Conservation (phyloP, 2,329 filamentous ascomycete genomes). For the Fusarium multiceps region DNA sequence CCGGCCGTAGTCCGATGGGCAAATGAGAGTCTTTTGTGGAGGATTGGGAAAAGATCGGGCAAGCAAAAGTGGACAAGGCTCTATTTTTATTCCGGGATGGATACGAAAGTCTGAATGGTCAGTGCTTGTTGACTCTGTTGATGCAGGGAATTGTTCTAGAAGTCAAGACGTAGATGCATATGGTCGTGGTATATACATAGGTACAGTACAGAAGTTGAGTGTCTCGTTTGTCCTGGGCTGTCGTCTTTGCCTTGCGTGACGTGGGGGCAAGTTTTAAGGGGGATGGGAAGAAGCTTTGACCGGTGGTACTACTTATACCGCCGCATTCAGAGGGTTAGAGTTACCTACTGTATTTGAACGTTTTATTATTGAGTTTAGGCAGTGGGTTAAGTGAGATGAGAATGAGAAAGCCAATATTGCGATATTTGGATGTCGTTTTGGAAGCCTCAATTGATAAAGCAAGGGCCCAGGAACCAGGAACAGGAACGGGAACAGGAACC, state of each 20-base stretch:
- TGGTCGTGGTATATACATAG: background rate
- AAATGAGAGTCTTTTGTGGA: conserved; percentile 14
- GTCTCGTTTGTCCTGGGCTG: conserved; percentile 1
- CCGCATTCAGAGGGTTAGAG: conserved; percentile 14
- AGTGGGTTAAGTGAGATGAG: background rate
- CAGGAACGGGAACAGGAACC: conserved; percentile 3
- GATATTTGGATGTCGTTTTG: background rate
- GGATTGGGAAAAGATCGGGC: conserved; percentile 15
- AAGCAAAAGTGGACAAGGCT: conserved; percentile 19
- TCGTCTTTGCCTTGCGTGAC: conserved; percentile 30
- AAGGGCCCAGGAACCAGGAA: conserved; percentile 38
- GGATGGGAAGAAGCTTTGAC: conserved; percentile 40
- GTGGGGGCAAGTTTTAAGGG: conserved; percentile 34
- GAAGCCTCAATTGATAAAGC: conserved; percentile 15
- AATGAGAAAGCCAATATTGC: background rate
- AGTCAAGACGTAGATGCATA: conserved; percentile 18
- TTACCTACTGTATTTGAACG: conserved; percentile 20
- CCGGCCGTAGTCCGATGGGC: conserved; percentile 12
- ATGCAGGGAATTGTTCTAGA: conserved; percentile 41
- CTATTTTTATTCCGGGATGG: conserved; percentile 23
- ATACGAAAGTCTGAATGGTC: conserved; percentile 4
- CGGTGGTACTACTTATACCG: conserved; percentile 30
- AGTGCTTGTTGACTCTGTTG: conserved; percentile 6
- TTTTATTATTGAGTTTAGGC: background rate
- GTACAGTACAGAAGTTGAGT: conserved; percentile 12